Conservation (phyloP, 2,329 filamentous ascomycete genomes). For the Daldinia eschscholtzii region DNA sequence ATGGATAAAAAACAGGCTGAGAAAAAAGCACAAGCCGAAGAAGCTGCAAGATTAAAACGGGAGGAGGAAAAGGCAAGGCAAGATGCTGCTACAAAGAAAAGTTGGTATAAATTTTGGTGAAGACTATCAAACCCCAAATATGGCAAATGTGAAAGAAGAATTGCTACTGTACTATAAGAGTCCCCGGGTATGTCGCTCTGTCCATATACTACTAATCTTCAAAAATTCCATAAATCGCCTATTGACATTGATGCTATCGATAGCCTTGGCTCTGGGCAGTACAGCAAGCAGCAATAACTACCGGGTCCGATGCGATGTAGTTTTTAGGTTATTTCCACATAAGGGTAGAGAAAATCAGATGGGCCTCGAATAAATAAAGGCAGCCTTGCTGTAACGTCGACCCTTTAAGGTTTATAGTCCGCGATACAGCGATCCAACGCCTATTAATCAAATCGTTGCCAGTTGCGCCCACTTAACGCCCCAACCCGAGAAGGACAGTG, state of each 20-base stretch:
- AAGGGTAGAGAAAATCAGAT: conserved; percentile 18
- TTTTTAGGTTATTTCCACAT: conserved; percentile 1
- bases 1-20: conserved; percentile 79
- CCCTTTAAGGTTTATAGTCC: conserved; percentile 22
- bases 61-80: conserved; percentile 57
- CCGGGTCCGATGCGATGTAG: conserved; percentile 7
- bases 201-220: conserved; percentile 21
- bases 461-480: conserved; percentile 24
- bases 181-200: conserved; percentile 40
- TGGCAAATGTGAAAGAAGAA: conserved; percentile 5
- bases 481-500: conserved; percentile 1
- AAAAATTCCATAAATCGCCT: conserved; percentile 21
- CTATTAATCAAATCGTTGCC: conserved; percentile 14
- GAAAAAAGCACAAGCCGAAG: conserved; percentile 58
- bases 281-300: not conserved
- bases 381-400: conserved; percentile 17
- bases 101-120: conserved; percentile 71
- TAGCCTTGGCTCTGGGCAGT: conserved; percentile 8
- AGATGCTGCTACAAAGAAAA: conserved; percentile 52
- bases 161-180: conserved; percentile 29
- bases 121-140: not conserved
- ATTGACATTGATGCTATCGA: conserved; percentile 6
- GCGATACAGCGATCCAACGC: conserved; percentile 33
- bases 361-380: conserved; percentile 6
- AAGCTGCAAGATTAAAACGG: conserved; percentile 58